Evolutionary conservation across 2,329 filamentous ascomycete species (phyloP).

Genomic region (Exserohilum turcica): DNA sequence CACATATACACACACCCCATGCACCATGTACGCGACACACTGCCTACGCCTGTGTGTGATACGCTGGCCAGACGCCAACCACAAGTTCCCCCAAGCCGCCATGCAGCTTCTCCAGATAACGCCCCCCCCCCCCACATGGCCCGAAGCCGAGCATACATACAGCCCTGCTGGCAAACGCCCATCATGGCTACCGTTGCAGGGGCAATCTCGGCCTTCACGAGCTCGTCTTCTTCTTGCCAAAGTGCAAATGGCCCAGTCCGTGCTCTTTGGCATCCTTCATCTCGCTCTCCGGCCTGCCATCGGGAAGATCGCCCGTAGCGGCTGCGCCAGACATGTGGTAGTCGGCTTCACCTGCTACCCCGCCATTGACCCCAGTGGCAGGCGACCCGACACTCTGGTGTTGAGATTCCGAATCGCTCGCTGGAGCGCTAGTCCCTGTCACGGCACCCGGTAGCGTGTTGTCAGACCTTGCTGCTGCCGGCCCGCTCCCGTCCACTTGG

Average conservation of each 20-base stretch:
- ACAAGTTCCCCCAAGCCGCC: slow-evolving; percentile 8
- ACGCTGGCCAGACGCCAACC: slow-evolving; percentile 23
- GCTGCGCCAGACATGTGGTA: slow-evolving; percentile 40
- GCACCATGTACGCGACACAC: slow-evolving; percentile 27
- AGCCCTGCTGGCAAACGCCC: too few relatives aligned
- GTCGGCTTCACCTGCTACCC: slow-evolving; percentile 34
- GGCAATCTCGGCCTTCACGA: slow-evolving; percentile 16
- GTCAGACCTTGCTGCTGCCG: slow-evolving; percentile 18
- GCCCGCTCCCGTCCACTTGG: slow-evolving; percentile 22
- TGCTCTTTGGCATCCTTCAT: slow-evolving; percentile 46
- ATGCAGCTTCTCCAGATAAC: slow-evolving; percentile 12
- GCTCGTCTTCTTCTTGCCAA: slow-evolving; percentile 27
- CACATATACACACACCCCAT: slow-evolving; percentile 33
- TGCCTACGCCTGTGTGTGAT: slow-evolving; percentile 31
- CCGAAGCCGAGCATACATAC: neutral
- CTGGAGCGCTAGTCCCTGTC: slow-evolving; percentile 16
- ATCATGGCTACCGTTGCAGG: neutral
- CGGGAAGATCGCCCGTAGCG: slow-evolving; percentile 51
- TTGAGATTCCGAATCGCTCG: slow-evolving; percentile 4
- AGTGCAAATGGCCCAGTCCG: slow-evolving; percentile 37
- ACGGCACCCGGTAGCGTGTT: slow-evolving; percentile 23
- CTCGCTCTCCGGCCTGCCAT: slow-evolving; percentile 49
- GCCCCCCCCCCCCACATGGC: slow-evolving; percentile 9
- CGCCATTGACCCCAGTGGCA: slow-evolving; percentile 19
- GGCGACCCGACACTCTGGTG: slow-evolving; percentile 25